A percentile compares a stretch with the other conserved stretches of the same genome.
phyloP scores from a whole-genome alignment of 2,329 filamentous ascomycete genomes.

The Aspergillus terreus region DNA sequence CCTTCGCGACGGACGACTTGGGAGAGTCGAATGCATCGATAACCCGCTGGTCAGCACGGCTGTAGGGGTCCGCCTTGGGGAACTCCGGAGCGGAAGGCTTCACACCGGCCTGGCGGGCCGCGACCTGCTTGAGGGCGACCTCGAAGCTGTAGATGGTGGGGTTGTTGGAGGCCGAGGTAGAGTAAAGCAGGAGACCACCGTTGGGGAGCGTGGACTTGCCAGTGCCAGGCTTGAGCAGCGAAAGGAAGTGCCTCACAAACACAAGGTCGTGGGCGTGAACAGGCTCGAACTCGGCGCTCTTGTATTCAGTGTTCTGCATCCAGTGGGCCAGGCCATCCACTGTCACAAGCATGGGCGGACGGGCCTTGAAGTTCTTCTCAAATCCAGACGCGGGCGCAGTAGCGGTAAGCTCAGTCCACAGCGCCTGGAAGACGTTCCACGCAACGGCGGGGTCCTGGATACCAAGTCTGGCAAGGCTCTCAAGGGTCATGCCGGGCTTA shows the following conservation, averaged over 20 bases:
- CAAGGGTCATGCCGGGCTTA: conserved; percentile 58
- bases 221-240: conserved; percentile 52
- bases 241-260: conserved; percentile 70
- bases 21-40: conserved; percentile 39
- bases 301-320: conserved; percentile 76
- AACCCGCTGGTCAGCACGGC: conserved; percentile 50
- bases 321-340: conserved; percentile 78
- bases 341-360: conserved; percentile 66
- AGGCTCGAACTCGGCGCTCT: conserved; percentile 62
- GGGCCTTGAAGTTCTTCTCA: conserved; percentile 42
- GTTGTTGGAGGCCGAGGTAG: conserved; percentile 69
- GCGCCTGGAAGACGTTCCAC: conserved; percentile 73
- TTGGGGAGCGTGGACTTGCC: conserved; percentile 53
- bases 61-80: conserved; percentile 51
- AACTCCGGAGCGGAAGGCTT: conserved; percentile 37
- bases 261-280: conserved; percentile 85
- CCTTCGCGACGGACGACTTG: conserved; percentile 25
- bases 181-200: conserved; percentile 74
- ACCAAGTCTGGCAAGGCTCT: conserved; percentile 64
- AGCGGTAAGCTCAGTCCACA: conserved; percentile 73
- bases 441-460: conserved; percentile 72
- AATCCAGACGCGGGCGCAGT: conserved; percentile 42
- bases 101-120: conserved; percentile 40
- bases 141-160: conserved; percentile 64
- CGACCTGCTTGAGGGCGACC: conserved; percentile 56